Evolutionary conservation across 2,329 filamentous ascomycete species (phyloP).

Genomic region (Aspergillus texensis): DNA sequence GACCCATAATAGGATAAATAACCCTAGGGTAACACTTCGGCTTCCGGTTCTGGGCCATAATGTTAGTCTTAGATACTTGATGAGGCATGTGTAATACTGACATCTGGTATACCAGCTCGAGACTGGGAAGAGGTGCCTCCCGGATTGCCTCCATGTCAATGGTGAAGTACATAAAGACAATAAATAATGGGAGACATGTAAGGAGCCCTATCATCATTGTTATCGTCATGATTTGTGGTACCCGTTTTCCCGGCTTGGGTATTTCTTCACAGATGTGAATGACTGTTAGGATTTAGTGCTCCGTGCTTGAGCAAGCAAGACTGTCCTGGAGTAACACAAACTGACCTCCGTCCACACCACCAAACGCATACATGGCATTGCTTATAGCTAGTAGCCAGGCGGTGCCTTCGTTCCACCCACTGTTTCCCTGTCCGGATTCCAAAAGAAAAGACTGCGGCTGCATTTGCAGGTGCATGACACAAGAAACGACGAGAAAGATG

Average conservation of each 20-base stretch:
- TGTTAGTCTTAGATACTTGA: not conserved
- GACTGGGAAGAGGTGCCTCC: constrained; percentile 1
- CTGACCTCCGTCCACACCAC: constrained; percentile 16
- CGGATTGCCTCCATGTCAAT: not conserved
- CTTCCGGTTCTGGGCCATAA: not conserved
- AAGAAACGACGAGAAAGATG: constrained; percentile 3
- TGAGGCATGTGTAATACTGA: not conserved
- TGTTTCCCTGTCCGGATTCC: constrained; percentile 3
- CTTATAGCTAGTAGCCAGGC: constrained; percentile 17
- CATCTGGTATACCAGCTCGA: constrained; percentile 7
- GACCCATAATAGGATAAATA: not conserved
- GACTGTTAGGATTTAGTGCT: not conserved
- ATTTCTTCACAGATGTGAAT: constrained; percentile 25
- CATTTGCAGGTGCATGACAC: constrained; percentile 6
- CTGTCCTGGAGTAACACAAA: not conserved
- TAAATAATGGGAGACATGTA: constrained; percentile 2
- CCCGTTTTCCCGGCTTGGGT: constrained; percentile 2
- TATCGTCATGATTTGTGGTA: constrained; percentile 10
- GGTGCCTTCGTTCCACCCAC: constrained; percentile 13
- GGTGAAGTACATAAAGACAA: constrained; percentile 4
- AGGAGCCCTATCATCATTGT: not conserved
- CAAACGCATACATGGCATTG: constrained; percentile 25
- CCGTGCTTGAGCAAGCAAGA: not conserved
- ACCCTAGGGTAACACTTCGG: not conserved
- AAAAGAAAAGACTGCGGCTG: constrained; percentile 5